Evolutionary conservation across 768 basidiomycete species (phyloP).

Genomic region (Hygrocybe coccinea): DNA sequence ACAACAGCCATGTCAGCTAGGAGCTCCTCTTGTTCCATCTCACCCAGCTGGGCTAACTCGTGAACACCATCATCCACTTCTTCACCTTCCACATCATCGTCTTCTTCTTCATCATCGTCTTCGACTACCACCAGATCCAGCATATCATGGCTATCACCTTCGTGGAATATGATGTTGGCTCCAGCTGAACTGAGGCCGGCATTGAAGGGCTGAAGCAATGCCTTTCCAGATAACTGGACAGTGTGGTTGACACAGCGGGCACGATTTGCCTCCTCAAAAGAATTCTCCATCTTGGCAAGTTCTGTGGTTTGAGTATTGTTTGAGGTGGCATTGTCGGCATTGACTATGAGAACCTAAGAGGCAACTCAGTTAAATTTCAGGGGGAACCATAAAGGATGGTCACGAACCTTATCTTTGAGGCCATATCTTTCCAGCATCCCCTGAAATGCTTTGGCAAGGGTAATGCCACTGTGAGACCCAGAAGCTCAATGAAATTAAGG

Average conservation of each 20-base stretch:
- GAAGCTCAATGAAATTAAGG: not conserved
- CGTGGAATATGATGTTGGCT: not conserved
- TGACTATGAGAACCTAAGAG: constrained; percentile 19
- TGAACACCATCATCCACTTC: constrained; percentile 7
- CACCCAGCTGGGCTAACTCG: not conserved
- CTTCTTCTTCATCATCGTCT: not conserved
- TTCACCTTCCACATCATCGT: not conserved
- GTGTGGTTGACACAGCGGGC: constrained; percentile 25
- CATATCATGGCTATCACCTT: not conserved
- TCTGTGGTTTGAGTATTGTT: constrained; percentile 22
- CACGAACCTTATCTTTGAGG: constrained; percentile 14
- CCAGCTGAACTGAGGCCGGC: not conserved
- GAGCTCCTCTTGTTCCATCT: not conserved
- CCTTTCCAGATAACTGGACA: constrained; percentile 14
- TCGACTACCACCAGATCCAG: not conserved
- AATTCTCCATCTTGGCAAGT: constrained; percentile 13
- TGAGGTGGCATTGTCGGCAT: constrained; percentile 24
- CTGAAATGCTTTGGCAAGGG: constrained; percentile 26
- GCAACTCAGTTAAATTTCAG: not conserved
- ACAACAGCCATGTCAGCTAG: constrained; percentile 1
- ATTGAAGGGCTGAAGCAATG: constrained; percentile 14
- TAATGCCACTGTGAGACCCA: constrained; percentile 27
- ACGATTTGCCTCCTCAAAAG: constrained; percentile 3
- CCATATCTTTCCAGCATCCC: constrained; percentile 17
- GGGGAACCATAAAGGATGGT: not conserved